Evolutionary conservation across 371 early-diverging fungal genomes (phyloP).

Genomic region (Apophysomyces variabilis): DNA sequence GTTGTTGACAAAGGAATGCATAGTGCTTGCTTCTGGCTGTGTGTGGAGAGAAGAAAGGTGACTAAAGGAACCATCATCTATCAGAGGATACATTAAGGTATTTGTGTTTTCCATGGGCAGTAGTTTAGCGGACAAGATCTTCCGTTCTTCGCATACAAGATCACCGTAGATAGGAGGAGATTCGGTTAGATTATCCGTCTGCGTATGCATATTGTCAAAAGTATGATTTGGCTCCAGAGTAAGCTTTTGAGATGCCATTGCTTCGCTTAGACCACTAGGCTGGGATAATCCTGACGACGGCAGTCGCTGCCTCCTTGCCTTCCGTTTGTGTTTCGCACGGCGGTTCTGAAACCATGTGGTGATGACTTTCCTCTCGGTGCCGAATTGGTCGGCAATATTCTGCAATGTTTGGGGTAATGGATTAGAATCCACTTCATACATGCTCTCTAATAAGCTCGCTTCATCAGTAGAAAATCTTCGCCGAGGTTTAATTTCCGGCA

Average conservation of each 20-base stretch:
- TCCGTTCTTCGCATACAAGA: no score
- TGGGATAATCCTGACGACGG: not conserved
- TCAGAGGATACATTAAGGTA: no score
- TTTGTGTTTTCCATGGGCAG: no score
- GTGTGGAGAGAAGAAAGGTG: no score
- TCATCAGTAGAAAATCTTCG: slow-evolving; percentile 38
- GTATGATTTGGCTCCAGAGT: not conserved
- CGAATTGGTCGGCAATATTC: slow-evolving; percentile 24
- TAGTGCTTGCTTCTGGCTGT: no score
- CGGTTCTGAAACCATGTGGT: slow-evolving; percentile 54
- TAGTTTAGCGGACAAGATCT: no score
- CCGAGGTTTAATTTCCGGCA: slow-evolving; percentile 41
- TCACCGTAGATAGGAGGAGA: no score
- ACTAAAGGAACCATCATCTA: no score
- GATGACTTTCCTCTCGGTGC: slow-evolving; percentile 34
- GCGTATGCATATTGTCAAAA: no score
- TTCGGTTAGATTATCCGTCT: no score
- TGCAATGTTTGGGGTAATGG: slow-evolving; percentile 33
- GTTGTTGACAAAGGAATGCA: no score
- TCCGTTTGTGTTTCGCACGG: slow-evolving; percentile 44
- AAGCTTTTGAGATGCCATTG: not conserved
- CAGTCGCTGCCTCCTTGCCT: not conserved
- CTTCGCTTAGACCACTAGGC: no score
- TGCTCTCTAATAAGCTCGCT: slow-evolving; percentile 27
- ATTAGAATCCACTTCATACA: slow-evolving; percentile 23